These are phyloP conservation scores for Cordyceps militaris DNA, from an alignment of 2,329 filamentous ascomycete genomes.

Conservation along the genomic window DNA sequence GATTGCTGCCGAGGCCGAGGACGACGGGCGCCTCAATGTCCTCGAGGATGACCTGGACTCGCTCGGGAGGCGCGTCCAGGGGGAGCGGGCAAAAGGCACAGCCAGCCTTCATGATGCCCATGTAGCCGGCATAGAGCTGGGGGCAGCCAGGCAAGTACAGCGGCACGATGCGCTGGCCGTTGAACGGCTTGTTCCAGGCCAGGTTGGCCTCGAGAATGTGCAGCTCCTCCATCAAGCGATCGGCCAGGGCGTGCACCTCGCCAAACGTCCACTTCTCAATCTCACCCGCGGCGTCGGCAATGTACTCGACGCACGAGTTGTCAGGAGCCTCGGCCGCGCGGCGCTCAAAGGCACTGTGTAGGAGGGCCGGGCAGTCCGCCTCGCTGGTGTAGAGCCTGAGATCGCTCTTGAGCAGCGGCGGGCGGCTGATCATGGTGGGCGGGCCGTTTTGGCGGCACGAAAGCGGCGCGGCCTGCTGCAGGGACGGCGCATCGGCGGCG, in stretches of 20 bases:
- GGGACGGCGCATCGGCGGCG: neutral
- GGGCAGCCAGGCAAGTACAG: conserved; percentile 12
- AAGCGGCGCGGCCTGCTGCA: conserved; percentile 4
- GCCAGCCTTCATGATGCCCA: conserved; percentile 16
- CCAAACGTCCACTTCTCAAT: conserved; percentile 11
- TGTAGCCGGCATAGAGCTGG: conserved; percentile 11
- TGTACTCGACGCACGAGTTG: conserved; percentile 10
- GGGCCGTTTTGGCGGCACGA: conserved; percentile 11
- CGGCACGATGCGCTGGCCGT: conserved; percentile 33
- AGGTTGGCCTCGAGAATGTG: conserved; percentile 28
- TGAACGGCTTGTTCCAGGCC: conserved; percentile 32
- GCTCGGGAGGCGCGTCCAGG: conserved; percentile 11
- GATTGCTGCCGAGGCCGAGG: conserved; percentile 18
- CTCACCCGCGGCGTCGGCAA: conserved; percentile 2
- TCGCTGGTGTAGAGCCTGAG: conserved; percentile 1
- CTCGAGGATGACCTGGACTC: conserved; percentile 8
- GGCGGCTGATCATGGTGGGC: conserved; percentile 6
- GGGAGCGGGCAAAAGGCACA: conserved; percentile 8
- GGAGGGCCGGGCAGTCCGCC: conserved; percentile 8
- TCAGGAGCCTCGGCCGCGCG: conserved; percentile 5
- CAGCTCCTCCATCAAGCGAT: conserved; percentile 4
- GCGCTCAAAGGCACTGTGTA: conserved; percentile 12
- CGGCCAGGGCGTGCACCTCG: conserved; percentile 2
- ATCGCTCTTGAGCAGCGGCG: conserved; percentile 10
- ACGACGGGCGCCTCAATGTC: conserved; percentile 11